phyloP scores from a whole-genome alignment of 169 alveolate species.

The Plasmodium reichenowi region DNA sequence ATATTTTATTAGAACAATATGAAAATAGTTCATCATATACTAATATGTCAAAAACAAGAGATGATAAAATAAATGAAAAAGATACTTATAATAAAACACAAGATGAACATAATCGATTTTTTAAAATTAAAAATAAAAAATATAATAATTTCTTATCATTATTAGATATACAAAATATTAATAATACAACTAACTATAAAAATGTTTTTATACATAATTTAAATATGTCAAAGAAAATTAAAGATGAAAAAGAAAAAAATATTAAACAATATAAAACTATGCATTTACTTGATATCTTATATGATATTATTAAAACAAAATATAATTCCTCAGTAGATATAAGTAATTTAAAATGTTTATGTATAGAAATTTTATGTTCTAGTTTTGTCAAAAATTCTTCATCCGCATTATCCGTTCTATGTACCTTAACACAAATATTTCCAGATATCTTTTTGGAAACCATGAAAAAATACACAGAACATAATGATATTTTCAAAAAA shows the following conservation, averaged over 20 bases:
- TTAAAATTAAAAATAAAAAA: constrained; percentile 50
- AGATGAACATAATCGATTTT: constrained; percentile 8
- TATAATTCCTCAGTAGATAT: constrained; percentile 45
- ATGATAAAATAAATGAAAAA: not conserved
- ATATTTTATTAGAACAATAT: constrained; percentile 67
- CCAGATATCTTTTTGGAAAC: constrained; percentile 38
- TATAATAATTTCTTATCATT: constrained; percentile 43
- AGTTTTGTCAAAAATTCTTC: constrained; percentile 76
- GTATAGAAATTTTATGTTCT: constrained; percentile 58
- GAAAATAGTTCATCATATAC: not conserved
- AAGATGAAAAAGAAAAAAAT: constrained; percentile 19
- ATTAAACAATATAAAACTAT: constrained; percentile 47
- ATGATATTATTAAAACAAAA: constrained; percentile 64
- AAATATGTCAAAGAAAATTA: constrained; percentile 12
- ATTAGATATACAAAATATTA: constrained; percentile 36
- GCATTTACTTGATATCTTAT: constrained; percentile 56
- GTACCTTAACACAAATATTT: constrained; percentile 52
- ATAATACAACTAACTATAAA: constrained; percentile 32
- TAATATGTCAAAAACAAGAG: not conserved
- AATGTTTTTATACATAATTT: constrained; percentile 66
- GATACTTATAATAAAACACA: not conserved
- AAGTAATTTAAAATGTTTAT: constrained; percentile 62
- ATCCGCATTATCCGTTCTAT: constrained; percentile 64
- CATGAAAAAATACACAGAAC: constrained; percentile 25
- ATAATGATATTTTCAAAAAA: constrained; percentile 26